These are phyloP conservation scores for Geotrichum candidum DNA, from an alignment of 1,139 yeast genomes.

Conservation along the genomic window DNA sequence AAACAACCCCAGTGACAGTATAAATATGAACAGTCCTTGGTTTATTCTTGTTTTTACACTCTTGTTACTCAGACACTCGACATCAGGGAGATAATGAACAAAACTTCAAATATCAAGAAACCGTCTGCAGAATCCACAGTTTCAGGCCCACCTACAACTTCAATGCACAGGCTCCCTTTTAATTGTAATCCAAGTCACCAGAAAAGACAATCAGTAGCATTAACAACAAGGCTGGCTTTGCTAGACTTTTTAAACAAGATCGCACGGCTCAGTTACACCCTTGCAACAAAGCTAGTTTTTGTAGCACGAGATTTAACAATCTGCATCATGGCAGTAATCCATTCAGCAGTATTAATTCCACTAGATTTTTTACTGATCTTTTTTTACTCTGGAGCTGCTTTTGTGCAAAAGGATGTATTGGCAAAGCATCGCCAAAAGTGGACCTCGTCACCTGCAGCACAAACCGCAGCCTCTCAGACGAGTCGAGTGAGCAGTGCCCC, in stretches of 20 bases:
- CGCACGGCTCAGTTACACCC: constrained; percentile 9
- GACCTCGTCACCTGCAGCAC: not conserved
- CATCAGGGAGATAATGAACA: not conserved
- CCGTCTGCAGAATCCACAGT: too few relatives aligned
- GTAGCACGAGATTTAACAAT: not conserved
- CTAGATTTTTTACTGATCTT: not conserved
- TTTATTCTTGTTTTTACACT: not conserved
- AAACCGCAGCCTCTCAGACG: too few relatives aligned
- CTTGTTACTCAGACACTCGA: not conserved
- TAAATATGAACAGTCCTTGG: not conserved
- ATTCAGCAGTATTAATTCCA: not conserved
- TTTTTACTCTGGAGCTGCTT: not conserved
- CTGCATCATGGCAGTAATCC: constrained; percentile 2
- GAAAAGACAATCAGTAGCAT: not conserved
- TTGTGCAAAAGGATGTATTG: not conserved
- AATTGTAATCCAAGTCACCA: not conserved
- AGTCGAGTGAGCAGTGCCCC: not conserved
- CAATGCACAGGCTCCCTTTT: not conserved
- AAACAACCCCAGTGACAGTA: too few relatives aligned
- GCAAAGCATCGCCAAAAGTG: not conserved
- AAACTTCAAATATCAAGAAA: not conserved
- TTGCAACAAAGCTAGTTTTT: constrained; percentile 8
- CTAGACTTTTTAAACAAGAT: constrained; percentile 8
- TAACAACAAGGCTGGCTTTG: constrained; percentile 28
- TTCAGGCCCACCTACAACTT: too few relatives aligned